Conservation (phyloP, 2,329 filamentous ascomycete genomes). For the Stagonosporopsis vannaccii region DNA sequence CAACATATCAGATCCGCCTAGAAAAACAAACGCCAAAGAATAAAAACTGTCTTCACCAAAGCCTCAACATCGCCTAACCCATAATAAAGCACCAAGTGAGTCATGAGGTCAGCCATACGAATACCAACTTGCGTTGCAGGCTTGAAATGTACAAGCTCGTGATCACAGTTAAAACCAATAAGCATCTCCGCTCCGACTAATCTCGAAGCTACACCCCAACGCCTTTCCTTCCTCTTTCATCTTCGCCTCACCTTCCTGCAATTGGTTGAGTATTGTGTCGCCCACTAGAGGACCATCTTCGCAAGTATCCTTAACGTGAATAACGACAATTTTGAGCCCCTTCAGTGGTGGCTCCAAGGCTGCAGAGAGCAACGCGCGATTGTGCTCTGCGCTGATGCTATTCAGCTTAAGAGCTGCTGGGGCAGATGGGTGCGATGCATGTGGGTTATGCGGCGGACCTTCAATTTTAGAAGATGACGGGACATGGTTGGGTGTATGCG, state of each 20-base stretch:
- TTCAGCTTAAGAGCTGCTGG: slow-evolving; percentile 36
- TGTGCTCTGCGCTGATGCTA: slow-evolving; percentile 34
- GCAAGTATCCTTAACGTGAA: slow-evolving; percentile 90
- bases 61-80: background rate
- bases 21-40: background rate
- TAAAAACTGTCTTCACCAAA: background rate
- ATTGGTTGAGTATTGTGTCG: slow-evolving; percentile 73
- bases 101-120: background rate
- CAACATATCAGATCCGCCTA: background rate
- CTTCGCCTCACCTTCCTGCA: slow-evolving; percentile 67
- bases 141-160: background rate
- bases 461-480: background rate
- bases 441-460: background rate
- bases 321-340: slow-evolving; percentile 83
- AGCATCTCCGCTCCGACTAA: slow-evolving; percentile 71
- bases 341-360: slow-evolving; percentile 61
- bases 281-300: slow-evolving; percentile 71
- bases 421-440: slow-evolving; percentile 28
- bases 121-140: background rate
- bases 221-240: slow-evolving; percentile 59
- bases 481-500: slow-evolving; percentile 28
- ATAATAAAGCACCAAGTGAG: background rate
- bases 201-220: slow-evolving; percentile 80
- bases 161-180: slow-evolving; percentile 53
- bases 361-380: slow-evolving; percentile 35